Percentiles rank a stretch among this genome's conserved stretches.
These are phyloP conservation scores for Entrophospora sp. DNA, from an alignment of 192 early-diverging fungal species.

Conservation along the genomic window DNA sequence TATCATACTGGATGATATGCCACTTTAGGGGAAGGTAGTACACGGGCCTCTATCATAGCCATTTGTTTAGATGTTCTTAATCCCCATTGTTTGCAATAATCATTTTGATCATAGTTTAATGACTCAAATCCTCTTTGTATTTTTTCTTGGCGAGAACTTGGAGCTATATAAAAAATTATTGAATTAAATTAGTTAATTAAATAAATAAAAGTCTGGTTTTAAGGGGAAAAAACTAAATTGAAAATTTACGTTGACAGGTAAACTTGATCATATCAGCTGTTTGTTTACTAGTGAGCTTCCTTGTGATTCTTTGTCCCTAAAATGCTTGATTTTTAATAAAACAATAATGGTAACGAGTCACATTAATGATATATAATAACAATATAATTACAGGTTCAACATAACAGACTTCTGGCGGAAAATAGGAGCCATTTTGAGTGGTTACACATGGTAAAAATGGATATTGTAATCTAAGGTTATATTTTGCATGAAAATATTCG, in stretches of 20 bases:
- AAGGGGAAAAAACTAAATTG: slow-evolving; percentile 47
- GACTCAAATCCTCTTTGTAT: slow-evolving; percentile 50
- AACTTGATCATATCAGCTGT: slow-evolving; percentile 93
- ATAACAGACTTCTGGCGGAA: slow-evolving; percentile 88
- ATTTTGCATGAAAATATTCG: slow-evolving; percentile 65
- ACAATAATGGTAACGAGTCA: background rate
- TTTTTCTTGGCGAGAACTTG: slow-evolving; percentile 54
- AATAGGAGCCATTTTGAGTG: slow-evolving; percentile 50
- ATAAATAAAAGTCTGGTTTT: slow-evolving; percentile 39
- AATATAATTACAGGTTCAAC: slow-evolving; percentile 45
- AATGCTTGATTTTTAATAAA: too few relatives aligned
- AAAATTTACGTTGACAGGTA: slow-evolving; percentile 59
- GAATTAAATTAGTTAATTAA: slow-evolving; percentile 74
- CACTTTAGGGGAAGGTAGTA: slow-evolving; percentile 61
- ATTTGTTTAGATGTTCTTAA: slow-evolving; percentile 52
- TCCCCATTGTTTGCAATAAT: slow-evolving; percentile 58
- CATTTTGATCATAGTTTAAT: slow-evolving; percentile 52
- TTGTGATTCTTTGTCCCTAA: slow-evolving; percentile 70
- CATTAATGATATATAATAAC: background rate
- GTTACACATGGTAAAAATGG: slow-evolving; percentile 73
- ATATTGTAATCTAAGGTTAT: slow-evolving; percentile 62
- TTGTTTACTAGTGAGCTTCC: slow-evolving; percentile 75
- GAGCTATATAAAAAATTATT: slow-evolving; percentile 59
- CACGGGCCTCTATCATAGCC: slow-evolving; percentile 59
- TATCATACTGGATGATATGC: slow-evolving; percentile 29